Conservation (phyloP, 2,329 filamentous ascomycete species). For the Ophiostoma quercus region DNA sequence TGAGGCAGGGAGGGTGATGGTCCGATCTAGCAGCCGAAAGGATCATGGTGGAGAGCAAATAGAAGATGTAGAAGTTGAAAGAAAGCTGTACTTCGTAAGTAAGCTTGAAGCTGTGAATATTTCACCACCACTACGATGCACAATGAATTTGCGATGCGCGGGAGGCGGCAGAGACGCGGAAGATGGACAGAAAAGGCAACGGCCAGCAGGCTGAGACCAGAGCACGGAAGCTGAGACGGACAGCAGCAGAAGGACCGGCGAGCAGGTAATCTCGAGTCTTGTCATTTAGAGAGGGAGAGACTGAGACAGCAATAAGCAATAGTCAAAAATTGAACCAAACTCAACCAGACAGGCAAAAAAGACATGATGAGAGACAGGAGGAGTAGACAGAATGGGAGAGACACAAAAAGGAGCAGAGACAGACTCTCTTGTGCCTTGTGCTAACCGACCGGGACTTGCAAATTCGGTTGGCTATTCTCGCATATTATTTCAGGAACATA, state of each 20-base stretch:
- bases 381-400: not conserved
- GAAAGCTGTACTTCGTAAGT: no score
- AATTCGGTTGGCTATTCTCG: not conserved
- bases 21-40: constrained; percentile 14
- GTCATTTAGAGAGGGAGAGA: not conserved
- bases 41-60: constrained; percentile 8
- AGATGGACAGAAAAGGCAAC: not conserved
- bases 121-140: no score
- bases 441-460: not conserved
- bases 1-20: not conserved
- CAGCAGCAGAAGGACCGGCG: not conserved
- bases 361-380: not conserved
- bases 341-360: not conserved
- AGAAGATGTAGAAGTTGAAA: not conserved
- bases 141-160: not conserved
- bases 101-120: not conserved
- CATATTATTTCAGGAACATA: no score
- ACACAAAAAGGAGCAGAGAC: constrained; percentile 6
- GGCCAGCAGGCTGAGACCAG: not conserved
- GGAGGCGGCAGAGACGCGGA: not conserved
- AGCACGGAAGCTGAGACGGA: constrained; percentile 11
- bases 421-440: not conserved
- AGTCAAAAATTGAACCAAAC: not conserved
- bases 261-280: not conserved
- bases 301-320: not conserved